Evolutionary conservation across 2,329 filamentous ascomycete species (phyloP).

Genomic region (Pyrenophora teres): DNA sequence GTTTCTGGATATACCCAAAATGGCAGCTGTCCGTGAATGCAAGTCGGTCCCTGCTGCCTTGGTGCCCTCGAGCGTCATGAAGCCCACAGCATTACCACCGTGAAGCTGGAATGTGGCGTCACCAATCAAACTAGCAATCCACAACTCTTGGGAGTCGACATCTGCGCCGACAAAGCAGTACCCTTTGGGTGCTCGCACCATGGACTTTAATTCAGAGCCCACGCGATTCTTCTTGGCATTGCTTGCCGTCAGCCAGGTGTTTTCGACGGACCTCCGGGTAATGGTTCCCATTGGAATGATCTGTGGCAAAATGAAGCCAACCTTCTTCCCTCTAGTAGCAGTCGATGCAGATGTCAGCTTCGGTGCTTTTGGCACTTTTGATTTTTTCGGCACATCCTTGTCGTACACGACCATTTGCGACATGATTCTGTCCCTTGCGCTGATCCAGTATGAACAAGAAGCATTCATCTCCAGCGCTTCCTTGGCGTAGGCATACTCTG

Average conservation of each 20-base stretch:
- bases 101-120: conserved; percentile 95
- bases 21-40: conserved; percentile 89
- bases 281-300: conserved; percentile 98
- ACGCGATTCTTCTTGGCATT: conserved; percentile 97
- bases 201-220: conserved; percentile 94
- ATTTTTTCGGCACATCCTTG: conserved; percentile 54
- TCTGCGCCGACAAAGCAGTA: conserved; percentile 96
- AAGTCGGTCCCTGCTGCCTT: conserved; percentile 93
- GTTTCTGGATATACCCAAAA: conserved; percentile 91
- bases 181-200: conserved; percentile 88
- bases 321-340: conserved; percentile 27
- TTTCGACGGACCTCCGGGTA: conserved; percentile 90
- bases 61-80: conserved; percentile 97
- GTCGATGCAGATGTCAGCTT: conserved; percentile 31
- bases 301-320: conserved; percentile 92
- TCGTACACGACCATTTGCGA: conserved; percentile 95
- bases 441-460: conserved; percentile 99
- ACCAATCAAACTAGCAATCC: conserved; percentile 95
- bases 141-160: conserved; percentile 95
- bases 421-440: conserved; percentile 87
- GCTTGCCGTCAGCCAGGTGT: conserved; percentile 96
- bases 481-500: conserved; percentile 87
- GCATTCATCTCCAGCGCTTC: conserved; percentile 98
- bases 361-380: conserved; percentile 45
- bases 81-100: conserved; percentile 94